These are phyloP conservation scores for Blastocystis hominis DNA, from an alignment of 352 stramenopile species.

Conservation along the genomic window DNA sequence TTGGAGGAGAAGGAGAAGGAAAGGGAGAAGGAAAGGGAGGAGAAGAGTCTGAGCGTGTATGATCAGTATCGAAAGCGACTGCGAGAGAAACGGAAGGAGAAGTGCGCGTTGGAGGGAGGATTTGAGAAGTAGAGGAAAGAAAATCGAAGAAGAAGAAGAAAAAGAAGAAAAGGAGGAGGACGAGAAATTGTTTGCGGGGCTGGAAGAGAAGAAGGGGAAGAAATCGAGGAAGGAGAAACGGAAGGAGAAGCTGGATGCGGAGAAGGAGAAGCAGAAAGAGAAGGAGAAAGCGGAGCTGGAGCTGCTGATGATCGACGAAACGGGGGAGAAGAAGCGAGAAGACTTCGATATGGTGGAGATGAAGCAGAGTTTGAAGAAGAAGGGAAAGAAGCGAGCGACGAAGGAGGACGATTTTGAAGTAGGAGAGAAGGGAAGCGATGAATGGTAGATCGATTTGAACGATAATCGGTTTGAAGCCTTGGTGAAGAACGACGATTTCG, in stretches of 20 bases:
- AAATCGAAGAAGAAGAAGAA: conserved; percentile 3
- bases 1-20: conserved; percentile 36
- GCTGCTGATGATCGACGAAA: conserved; percentile 50
- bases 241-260: background rate
- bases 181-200: background rate
- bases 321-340: background rate
- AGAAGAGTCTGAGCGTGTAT: conserved; percentile 12
- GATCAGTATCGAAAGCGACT: conserved; percentile 30
- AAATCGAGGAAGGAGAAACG: conserved; percentile 16
- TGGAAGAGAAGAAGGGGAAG: background rate
- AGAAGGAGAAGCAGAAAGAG: background rate
- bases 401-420: conserved; percentile 55
- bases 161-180: conserved; percentile 8
- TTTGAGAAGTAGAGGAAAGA: background rate
- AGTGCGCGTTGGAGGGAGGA: background rate
- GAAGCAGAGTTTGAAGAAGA: background rate
- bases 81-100: conserved; percentile 44
- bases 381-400: background rate
- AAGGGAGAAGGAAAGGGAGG: background rate
- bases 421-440: background rate
- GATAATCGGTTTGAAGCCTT: conserved; percentile 13
- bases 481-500: conserved; percentile 25
- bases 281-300: conserved; percentile 31
- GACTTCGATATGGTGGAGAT: conserved; percentile 39
- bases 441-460: conserved; percentile 10